These are phyloP conservation scores for Alternaria brassicicola DNA, from an alignment of 2,329 filamentous ascomycete species.

Conservation along the genomic window DNA sequence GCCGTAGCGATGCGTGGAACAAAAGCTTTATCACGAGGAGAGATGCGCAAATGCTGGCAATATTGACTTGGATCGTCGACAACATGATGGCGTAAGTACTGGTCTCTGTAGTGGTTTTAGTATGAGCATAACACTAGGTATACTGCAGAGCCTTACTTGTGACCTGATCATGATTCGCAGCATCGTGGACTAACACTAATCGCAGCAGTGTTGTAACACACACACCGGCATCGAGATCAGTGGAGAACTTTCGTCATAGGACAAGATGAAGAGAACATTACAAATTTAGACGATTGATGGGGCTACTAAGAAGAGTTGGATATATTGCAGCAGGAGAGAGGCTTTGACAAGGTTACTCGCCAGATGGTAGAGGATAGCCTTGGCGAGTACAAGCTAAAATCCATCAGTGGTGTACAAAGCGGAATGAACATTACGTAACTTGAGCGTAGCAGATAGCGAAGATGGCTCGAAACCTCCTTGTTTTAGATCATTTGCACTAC, in stretches of 20 bases:
- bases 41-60: slow-evolving; percentile 54
- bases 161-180: slow-evolving; percentile 23
- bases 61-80: slow-evolving; percentile 52
- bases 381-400: slow-evolving; percentile 37
- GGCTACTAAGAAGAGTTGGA: slow-evolving; percentile 31
- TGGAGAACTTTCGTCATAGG: too few species aligned
- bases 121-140: background rate
- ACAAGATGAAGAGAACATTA: slow-evolving; percentile 24
- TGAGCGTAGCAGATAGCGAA: slow-evolving; percentile 19
- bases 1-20: slow-evolving; percentile 18
- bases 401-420: background rate
- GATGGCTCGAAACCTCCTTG: background rate
- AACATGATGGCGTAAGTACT: slow-evolving; percentile 51
- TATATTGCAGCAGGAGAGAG: slow-evolving; percentile 43
- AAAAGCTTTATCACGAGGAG: slow-evolving; percentile 53
- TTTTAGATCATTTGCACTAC: slow-evolving; percentile 1
- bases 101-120: slow-evolving; percentile 30
- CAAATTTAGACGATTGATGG: slow-evolving; percentile 16
- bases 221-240: slow-evolving; percentile 22
- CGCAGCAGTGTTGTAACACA: slow-evolving; percentile 41
- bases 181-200: slow-evolving; percentile 32
- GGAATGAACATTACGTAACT: background rate
- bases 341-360: slow-evolving; percentile 42
- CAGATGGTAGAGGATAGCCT: slow-evolving; percentile 41
- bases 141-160: slow-evolving; percentile 27